Base-by-base conservation (phyloP, 306 rosid genomes). In the Acacia acuminata region DNA sequence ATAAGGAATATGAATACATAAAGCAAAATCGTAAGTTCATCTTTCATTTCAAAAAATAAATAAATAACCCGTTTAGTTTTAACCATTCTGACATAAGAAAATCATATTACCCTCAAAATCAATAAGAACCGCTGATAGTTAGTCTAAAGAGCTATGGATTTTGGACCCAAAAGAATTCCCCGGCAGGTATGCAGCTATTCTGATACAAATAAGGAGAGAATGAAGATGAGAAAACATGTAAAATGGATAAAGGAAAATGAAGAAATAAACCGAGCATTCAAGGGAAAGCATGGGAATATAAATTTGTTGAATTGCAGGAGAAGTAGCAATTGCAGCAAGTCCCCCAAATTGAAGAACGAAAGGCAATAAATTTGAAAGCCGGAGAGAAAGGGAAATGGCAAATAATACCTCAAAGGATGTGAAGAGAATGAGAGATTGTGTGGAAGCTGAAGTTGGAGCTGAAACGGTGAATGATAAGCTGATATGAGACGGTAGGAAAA, bases 201-300 rank as follows among this genome's bases (percentile, higher is more conserved):
- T 19, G n/a, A 67, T 32, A 64, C 30, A 66, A 42, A 78, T 27
- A 51, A 44, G 9, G 45, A 61, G 2, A 66, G 56, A 63, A 63
- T 15, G 32, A 45, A 45, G 68, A 71, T 3, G 27, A 24, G 71
- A 42, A 48, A 53, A 69, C 77, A 81, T 25, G 81, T 40, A 60
- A 68, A 69, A 40, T 10, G 24, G 22, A n/a, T 65, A 63, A 64
- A 45, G 73, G 20, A 65, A 85, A 81, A 22, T 84, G 85, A 16
- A 36, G 40, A 0, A 36, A 36, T 5, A 36, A 36, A 36, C 40
- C 40, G 8, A 36, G 40, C 40, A 36, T 68, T 44, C 2, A 20
- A 15, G 45, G 53, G 72, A 73, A 32, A 72, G 22, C 11, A 12
- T 20, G 19, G 56, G 44, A 14, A 67, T 13, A 68, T 20, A 27